Evolutionary conservation across 2,329 filamentous ascomycete genomes (phyloP).

Genomic region (Fusarium humuli): DNA sequence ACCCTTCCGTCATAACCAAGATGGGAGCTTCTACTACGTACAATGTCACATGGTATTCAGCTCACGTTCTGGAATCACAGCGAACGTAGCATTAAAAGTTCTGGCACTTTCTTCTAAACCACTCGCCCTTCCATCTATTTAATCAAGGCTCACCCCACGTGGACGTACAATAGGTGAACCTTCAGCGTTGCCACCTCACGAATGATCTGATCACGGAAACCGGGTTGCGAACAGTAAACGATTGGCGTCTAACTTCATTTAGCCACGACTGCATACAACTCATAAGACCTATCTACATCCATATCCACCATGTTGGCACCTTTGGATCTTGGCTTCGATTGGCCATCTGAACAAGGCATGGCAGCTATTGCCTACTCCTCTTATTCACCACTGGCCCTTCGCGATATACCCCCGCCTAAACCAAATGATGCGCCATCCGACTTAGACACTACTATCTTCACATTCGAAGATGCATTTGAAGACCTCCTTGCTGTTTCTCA

Average conservation of each 20-base stretch:
- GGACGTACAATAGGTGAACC: slow-evolving; percentile 28
- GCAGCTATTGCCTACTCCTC: slow-evolving; percentile 42
- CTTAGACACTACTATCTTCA: slow-evolving; percentile 56
- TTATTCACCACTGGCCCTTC: slow-evolving; percentile 54
- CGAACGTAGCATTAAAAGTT: slow-evolving; percentile 15
- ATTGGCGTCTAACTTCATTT: slow-evolving; percentile 40
- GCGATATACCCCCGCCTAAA: slow-evolving; percentile 59
- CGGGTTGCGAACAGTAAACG: slow-evolving; percentile 53
- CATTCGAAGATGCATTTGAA: slow-evolving; percentile 69
- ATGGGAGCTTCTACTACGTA: not conserved
- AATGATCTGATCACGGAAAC: slow-evolving; percentile 7
- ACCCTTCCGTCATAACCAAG: not conserved
- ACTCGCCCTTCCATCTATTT: not conserved
- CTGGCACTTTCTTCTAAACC: slow-evolving; percentile 14
- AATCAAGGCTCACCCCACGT: not conserved
- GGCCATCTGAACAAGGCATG: slow-evolving; percentile 35
- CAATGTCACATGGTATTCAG: slow-evolving; percentile 30
- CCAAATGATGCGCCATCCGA: slow-evolving; percentile 58
- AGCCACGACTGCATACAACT: slow-evolving; percentile 27
- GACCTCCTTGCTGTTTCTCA: slow-evolving; percentile 64
- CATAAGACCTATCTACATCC: not conserved
- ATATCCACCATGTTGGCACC: slow-evolving; percentile 38
- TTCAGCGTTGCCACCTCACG: slow-evolving; percentile 50
- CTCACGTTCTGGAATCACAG: slow-evolving; percentile 32
- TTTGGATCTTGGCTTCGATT: slow-evolving; percentile 33